Conservation (phyloP, 129 eudicot species). For the Flaveria brownii region DNA sequence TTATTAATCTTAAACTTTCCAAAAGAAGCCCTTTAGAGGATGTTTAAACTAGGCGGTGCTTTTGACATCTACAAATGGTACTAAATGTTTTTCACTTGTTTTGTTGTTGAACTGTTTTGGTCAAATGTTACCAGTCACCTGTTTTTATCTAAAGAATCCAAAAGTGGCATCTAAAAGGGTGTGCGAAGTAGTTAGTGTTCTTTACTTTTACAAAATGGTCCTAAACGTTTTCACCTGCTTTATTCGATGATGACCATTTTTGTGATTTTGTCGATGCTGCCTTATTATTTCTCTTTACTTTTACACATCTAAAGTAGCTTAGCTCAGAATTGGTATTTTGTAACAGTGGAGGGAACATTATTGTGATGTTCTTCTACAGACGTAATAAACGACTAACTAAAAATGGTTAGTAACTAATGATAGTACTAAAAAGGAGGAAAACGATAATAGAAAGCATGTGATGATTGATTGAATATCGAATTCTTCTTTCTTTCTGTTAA, state of each 20-base stretch:
- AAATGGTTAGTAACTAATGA: no score
- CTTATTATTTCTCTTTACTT: neutral
- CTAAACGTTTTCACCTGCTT: neutral
- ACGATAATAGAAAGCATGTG: no score
- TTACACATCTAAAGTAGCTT: no score
- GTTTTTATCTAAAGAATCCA: neutral
- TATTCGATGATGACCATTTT: neutral
- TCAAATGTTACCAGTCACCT: neutral
- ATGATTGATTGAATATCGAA: no score
- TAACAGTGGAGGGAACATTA: no score
- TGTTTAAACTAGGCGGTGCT: slow-evolving; percentile 11
- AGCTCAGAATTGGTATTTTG: no score
- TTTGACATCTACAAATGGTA: slow-evolving; percentile 3
- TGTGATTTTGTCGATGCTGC: neutral
- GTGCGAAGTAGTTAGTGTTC: neutral
- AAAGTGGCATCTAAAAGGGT: neutral
- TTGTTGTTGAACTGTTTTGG: neutral
- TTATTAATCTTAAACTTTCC: slow-evolving; percentile 19
- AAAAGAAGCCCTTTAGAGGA: neutral
- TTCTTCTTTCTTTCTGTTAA: no score
- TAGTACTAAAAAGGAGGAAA: no score
- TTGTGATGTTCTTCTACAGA: no score
- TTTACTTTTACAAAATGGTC: neutral
- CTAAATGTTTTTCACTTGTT: slow-evolving; percentile 1
- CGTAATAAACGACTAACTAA: no score